phyloP scores from a whole-genome alignment of 805 yeast genomes.

The Wickerhamomyces strasburgensis region DNA sequence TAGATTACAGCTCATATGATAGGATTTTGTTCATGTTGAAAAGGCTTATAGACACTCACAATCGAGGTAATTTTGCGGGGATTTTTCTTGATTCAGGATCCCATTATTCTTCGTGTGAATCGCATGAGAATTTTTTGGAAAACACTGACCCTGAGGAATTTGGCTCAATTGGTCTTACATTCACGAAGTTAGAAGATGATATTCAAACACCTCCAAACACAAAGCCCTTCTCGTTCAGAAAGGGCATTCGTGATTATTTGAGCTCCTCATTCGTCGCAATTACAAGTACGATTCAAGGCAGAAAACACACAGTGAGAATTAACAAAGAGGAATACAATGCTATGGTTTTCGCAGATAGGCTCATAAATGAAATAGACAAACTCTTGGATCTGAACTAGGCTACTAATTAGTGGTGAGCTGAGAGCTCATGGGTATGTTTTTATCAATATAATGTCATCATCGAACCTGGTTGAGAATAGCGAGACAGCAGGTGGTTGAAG shows the following conservation, averaged over 20 bases:
- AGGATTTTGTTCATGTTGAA: slow-evolving; percentile 1
- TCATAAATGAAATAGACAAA: slow-evolving; percentile 10
- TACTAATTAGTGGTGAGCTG: no score
- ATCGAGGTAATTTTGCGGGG: slow-evolving; percentile 4
- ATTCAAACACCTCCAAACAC: background rate
- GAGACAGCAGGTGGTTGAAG: no score
- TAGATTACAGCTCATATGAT: background rate
- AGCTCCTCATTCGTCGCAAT: slow-evolving; percentile 5
- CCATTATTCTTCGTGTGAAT: background rate
- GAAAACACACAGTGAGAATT: background rate
- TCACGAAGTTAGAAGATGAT: slow-evolving; percentile 7
- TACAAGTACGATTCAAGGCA: background rate
- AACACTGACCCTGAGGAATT: no score
- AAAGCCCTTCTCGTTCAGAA: slow-evolving; percentile 2
- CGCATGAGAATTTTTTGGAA: no score
- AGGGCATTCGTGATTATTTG: slow-evolving; percentile 3
- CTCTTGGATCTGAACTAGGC: no score
- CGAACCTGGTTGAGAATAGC: no score
- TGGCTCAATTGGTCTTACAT: no score
- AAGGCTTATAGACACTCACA: background rate
- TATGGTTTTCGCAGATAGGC: slow-evolving; percentile 6
- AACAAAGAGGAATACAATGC: slow-evolving; percentile 1
- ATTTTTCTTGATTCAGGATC: slow-evolving; percentile 9
- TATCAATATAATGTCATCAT: no score
- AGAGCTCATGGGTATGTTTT: no score